phyloP scores from a whole-genome alignment of 352 stramenopile species.

The Phytophthora fragariae region DNA sequence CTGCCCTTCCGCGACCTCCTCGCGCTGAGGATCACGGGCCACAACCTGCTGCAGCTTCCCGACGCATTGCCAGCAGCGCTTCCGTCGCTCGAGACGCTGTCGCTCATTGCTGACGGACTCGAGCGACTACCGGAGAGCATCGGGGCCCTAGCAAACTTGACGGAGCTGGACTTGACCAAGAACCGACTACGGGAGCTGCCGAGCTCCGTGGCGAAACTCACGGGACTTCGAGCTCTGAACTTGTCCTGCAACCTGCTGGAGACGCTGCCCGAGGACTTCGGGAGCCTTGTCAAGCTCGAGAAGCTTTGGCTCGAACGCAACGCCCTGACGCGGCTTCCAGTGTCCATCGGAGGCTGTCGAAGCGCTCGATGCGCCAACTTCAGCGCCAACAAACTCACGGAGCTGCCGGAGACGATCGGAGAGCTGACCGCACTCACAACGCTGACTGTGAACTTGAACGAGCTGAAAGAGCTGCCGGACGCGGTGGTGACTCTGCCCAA shows the following conservation, averaged over 20 bases:
- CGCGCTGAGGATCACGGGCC: slow-evolving; percentile 64
- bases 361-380: slow-evolving; percentile 50
- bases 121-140: slow-evolving; percentile 61
- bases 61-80: slow-evolving; percentile 37
- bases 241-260: slow-evolving; percentile 65
- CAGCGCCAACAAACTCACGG: slow-evolving; percentile 48
- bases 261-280: slow-evolving; percentile 52
- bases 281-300: slow-evolving; percentile 39
- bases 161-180: slow-evolving; percentile 68
- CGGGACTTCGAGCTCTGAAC: slow-evolving; percentile 47
- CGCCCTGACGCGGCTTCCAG: slow-evolving; percentile 46
- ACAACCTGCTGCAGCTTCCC: slow-evolving; percentile 47
- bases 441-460: slow-evolving; percentile 65
- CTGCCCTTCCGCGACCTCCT: slow-evolving; percentile 49
- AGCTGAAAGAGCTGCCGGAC: slow-evolving; percentile 55
- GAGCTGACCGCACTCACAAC: slow-evolving; percentile 51
- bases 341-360: slow-evolving; percentile 49
- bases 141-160: slow-evolving; percentile 39
- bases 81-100: slow-evolving; percentile 52
- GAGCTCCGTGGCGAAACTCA: slow-evolving; percentile 53
- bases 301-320: slow-evolving; percentile 70
- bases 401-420: slow-evolving; percentile 49
- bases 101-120: slow-evolving; percentile 56
- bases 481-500: slow-evolving; percentile 40
- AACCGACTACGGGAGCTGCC: slow-evolving; percentile 59